A percentile compares a stretch with the other conserved stretches of the same genome.
phyloP scores from a whole-genome alignment of 768 basidiomycete genomes.

The Pleurotus ostreatus region DNA sequence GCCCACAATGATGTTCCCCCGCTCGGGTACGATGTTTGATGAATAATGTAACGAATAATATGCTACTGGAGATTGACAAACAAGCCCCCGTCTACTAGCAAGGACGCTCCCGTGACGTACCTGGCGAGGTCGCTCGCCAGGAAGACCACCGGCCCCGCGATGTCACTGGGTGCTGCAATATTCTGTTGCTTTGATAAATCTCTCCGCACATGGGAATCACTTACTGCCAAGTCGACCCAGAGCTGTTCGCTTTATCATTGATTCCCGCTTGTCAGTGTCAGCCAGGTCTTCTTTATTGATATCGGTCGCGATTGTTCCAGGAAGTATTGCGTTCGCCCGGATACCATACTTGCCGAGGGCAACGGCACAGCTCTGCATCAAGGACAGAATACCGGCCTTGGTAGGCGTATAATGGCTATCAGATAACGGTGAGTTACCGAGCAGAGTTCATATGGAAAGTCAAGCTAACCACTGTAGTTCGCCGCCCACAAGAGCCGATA shows the following conservation, averaged over 20 bases:
- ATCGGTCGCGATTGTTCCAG: conserved; percentile 73
- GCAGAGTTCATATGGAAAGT: background rate
- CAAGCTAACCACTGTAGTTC: conserved; percentile 55
- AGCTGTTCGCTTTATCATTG: conserved; percentile 61
- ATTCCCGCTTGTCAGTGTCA: conserved; percentile 51
- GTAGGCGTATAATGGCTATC: conserved; percentile 73
- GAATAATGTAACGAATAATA: too few species aligned
- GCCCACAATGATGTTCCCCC: background rate
- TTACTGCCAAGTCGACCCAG: conserved; percentile 63
- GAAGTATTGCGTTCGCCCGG: conserved; percentile 67
- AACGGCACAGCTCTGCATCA: conserved; percentile 79
- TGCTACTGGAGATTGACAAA: conserved; percentile 69
- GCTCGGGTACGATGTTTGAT: background rate
- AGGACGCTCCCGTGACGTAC: conserved; percentile 63
- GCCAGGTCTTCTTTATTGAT: conserved; percentile 76
- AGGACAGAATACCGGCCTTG: conserved; percentile 70
- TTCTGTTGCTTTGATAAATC: background rate
- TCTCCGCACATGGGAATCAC: conserved; percentile 8
- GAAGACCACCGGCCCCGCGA: conserved; percentile 73
- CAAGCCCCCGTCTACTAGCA: conserved; percentile 70
- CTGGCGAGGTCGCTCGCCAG: conserved; percentile 67
- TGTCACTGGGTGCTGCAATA: conserved; percentile 54
- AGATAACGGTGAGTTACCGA: background rate
- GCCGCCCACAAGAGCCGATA: conserved; percentile 75
- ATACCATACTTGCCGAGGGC: conserved; percentile 76